Base-by-base conservation (phyloP, 2,329 filamentous ascomycete species). In the Pezizomycotina sp. region DNA sequence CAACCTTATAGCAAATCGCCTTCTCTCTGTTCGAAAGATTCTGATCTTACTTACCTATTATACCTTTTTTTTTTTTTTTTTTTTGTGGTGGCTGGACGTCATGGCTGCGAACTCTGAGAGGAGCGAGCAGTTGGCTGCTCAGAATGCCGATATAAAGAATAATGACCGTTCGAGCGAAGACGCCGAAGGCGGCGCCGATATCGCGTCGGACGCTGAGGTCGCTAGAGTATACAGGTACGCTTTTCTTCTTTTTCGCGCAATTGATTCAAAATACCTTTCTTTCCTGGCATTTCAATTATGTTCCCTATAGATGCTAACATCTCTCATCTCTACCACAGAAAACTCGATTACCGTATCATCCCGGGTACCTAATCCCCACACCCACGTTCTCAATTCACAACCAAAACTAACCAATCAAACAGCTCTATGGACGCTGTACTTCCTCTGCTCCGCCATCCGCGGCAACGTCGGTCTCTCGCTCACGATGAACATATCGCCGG, bases 391-490 rank as follows among this genome's bases (percentile, higher is more conserved):
- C 24, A 16, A 8, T 6, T 14, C n/a, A 20, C 15, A 7, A 10
- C 28, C 19, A n/a, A 29, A 27, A 42, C 12, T 22, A 27, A 27
- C 40, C 23, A 35, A 24, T 22, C n/a, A 21, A 24, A 12, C 34
- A 6, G 16, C 14, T 19, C 86, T 92, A 58, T 92, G 83, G 83
- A 57, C 76, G 10, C 66, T 92, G 10, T 92, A 92, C 61, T 92
- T 92, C 55, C 68, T 92, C 47, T 89, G 81, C 64, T 89, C 82
- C 0, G 83, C 81, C 43, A 89, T 92, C 52, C 74, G 82, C 34
- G 89, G 81, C 51, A 92, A 91, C 58, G 80, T 92, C 47, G 82
- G 82, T 44, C 73, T 92, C 48, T 79, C 83, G n/a, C 81, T 92
- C 60, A 92, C 83, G 1, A 92, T 92, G 83, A 92, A 92, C 59